Base-by-base conservation (phyloP, 192 early-diverging fungal species). In the Umbelopsis vinacea region DNA sequence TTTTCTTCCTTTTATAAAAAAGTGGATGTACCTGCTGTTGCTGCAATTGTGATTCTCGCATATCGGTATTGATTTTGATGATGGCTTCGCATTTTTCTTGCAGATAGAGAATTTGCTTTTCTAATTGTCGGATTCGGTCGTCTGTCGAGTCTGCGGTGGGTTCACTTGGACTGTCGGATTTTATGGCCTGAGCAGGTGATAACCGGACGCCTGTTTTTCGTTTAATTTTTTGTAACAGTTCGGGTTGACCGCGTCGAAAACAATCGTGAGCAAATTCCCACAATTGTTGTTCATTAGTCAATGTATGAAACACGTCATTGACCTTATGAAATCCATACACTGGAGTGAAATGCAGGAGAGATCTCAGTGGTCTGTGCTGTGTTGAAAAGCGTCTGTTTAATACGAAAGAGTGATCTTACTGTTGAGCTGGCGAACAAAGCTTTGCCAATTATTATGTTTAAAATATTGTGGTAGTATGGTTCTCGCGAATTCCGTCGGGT, bases 391-490 rank as follows among this genome's bases (percentile, higher is more conserved):
- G n/a, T n/a, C n/a, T n/a, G n/a, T 43, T 7, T 0, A 7, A 43
- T 11, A 43, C 40, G 6, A 12, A 43, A 43, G 40, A 53, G 8
- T 19, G 69, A 14, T 75, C 86, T 53, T 78, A 87, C 85, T 93
- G 79, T 94, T 94, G 17, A 94, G 82, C 78, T 93, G 92, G 35
- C 93, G 86, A 35, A 93, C 91, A 86, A 95, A 95, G 79, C 91
- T 93, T 52, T 89, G 87, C 89, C 90, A 95, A 83, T 93, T 93
- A 79, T 90, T 92, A 79, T 96, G 94, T 76, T 93, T 94, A 79
- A 95, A 96, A 70, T 93, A 90, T 68, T 88, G 89, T 35, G 94
- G 94, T 48, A 95, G 76, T 2, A 95, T 85, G 11, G 76, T 83
- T 68, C 84, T 86, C 24, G 91, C 89, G 71, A 97, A 91, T 69